A percentile compares a stretch with the other conserved stretches of the same genome.
These are phyloP conservation scores for Pseudopyricularia javanii DNA, from an alignment of 2,329 filamentous ascomycete genomes.

Conservation along the genomic window DNA sequence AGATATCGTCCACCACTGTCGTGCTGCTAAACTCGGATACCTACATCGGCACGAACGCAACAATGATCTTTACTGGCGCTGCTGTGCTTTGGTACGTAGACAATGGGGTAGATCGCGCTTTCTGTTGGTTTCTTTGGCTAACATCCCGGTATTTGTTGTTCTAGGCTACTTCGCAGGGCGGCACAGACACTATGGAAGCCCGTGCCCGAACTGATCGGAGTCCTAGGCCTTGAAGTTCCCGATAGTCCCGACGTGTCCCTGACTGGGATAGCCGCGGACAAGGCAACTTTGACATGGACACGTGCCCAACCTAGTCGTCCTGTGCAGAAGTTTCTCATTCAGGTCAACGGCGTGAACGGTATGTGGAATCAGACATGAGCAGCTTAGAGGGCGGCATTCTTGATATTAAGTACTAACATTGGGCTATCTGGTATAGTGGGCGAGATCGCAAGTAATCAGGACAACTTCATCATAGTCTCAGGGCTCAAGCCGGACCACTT, in stretches of 20 bases:
- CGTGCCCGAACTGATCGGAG: conserved; percentile 78
- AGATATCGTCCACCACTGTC: conserved; percentile 19
- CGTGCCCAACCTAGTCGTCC: conserved; percentile 52
- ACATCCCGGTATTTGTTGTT: conserved; percentile 1
- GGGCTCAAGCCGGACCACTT: conserved; percentile 77
- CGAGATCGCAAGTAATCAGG: conserved; percentile 62
- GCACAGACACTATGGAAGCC: conserved; percentile 85
- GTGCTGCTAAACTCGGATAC: conserved; percentile 31
- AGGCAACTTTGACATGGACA: conserved; percentile 86
- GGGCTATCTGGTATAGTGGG: conserved; percentile 46
- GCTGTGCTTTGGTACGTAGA: conserved; percentile 36
- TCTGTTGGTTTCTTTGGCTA: background rate
- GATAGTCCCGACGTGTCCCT: conserved; percentile 81
- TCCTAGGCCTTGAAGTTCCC: conserved; percentile 89
- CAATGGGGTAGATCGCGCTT: background rate
- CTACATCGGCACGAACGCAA: conserved; percentile 24
- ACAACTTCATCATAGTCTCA: conserved; percentile 83
- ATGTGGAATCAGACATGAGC: conserved; percentile 16
- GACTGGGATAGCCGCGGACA: conserved; percentile 76
- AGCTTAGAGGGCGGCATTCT: background rate
- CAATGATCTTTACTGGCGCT: conserved; percentile 40
- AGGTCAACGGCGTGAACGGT: conserved; percentile 90
- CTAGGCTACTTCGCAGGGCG: conserved; percentile 72
- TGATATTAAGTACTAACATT: background rate
- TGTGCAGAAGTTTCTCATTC: conserved; percentile 78